These are phyloP conservation scores for Brassica napus DNA, from an alignment of 345 rosid species.

Conservation along the genomic window Da-Ae NC_063440.1:19953501-19954000, in stretches of 20 bases:
- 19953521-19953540: conserved; percentile 3
- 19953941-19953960: conserved; percentile 27
- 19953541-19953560: not conserved
- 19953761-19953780: conserved; percentile 22
- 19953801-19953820: conserved; percentile 21
- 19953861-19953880: conserved; percentile 12
- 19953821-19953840: conserved; percentile 28
- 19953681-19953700: conserved; percentile 6
- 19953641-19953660: conserved; percentile 16
- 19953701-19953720: conserved; percentile 28
- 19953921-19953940: conserved; percentile 23
- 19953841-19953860: conserved; percentile 14
- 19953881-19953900: conserved; percentile 31
- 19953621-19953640: conserved; percentile 20
- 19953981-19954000: conserved; percentile 10
- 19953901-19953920: conserved; percentile 28
- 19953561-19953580: not conserved
- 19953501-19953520: not conserved
- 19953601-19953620: conserved; percentile 14
- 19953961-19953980: conserved; percentile 30
- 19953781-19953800: not conserved
- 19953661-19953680: conserved; percentile 24
- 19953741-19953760: conserved; percentile 32
- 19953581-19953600: not conserved
- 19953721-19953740: conserved; percentile 3